These are phyloP conservation scores for Hypoxylon intermedium DNA, from an alignment of 495 filamentous ascomycete genomes.

Conservation along the genomic window DNA sequence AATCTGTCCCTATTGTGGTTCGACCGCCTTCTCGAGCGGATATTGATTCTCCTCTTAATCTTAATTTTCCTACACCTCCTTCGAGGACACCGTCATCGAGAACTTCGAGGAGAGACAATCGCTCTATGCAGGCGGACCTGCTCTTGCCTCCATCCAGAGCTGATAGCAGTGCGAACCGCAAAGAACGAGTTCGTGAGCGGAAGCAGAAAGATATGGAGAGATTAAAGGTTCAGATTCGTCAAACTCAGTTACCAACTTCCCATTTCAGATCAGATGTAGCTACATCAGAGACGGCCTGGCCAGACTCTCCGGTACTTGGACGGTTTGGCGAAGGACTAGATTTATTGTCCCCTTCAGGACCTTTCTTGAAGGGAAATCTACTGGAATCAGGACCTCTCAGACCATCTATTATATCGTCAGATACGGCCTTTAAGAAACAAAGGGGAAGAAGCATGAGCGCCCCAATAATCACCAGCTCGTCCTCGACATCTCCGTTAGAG, in stretches of 20 bases:
- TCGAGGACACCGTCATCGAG: slow-evolving; percentile 1
- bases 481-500: slow-evolving; percentile 11
- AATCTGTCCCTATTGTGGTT: slow-evolving; percentile 40
- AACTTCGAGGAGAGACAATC: no score
- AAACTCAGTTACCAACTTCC: slow-evolving; percentile 4
- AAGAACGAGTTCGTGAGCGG: slow-evolving; percentile 37
- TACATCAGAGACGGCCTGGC: slow-evolving; percentile 1
- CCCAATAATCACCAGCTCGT: slow-evolving; percentile 13
- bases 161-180: slow-evolving; percentile 20
- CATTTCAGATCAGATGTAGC: slow-evolving; percentile 1
- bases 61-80: slow-evolving; percentile 28
- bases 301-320: slow-evolving; percentile 21
- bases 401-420: slow-evolving; percentile 2
- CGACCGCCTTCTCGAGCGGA: slow-evolving; percentile 15
- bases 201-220: slow-evolving; percentile 41
- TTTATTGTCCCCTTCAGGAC: neutral
- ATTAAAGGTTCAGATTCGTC: slow-evolving; percentile 13
- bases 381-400: slow-evolving; percentile 21
- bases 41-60: slow-evolving; percentile 30
- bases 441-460: slow-evolving; percentile 16
- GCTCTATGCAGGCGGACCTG: slow-evolving; percentile 11
- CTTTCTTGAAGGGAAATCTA: slow-evolving; percentile 8
- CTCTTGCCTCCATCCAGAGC: slow-evolving; percentile 7
- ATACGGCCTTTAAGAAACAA: slow-evolving; percentile 4
- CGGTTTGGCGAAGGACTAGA: slow-evolving; percentile 5